Conservation (phyloP, 2,329 filamentous ascomycete genomes). For the Fusarium stilboides region DNA sequence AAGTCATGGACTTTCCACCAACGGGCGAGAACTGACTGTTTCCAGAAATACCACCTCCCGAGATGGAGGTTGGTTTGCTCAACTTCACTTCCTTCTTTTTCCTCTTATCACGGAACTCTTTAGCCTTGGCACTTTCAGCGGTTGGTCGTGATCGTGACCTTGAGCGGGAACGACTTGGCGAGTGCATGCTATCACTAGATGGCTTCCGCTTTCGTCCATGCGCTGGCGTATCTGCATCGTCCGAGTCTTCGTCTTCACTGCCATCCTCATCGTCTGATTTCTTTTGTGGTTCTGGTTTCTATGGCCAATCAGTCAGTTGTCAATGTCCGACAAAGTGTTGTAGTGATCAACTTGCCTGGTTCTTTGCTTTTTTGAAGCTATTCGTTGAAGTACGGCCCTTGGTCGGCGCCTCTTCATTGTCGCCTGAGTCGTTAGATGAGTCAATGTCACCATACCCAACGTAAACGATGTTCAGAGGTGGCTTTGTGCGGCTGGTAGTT, state of each 20-base stretch:
- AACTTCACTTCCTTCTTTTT: constrained; percentile 78
- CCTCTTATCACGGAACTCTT: constrained; percentile 70
- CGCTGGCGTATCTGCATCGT: constrained; percentile 44
- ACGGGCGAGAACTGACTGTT: constrained; percentile 43
- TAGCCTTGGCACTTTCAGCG: constrained; percentile 53
- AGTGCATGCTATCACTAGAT: constrained; percentile 43
- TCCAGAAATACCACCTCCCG: constrained; percentile 64
- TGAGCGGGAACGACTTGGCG: constrained; percentile 53
- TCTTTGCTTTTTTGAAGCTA: constrained; percentile 48
- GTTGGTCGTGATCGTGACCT: constrained; percentile 51
- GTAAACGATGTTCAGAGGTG: constrained; percentile 72
- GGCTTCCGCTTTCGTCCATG: constrained; percentile 50
- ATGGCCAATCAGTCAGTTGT: constrained; percentile 24
- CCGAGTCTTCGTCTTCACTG: constrained; percentile 50
- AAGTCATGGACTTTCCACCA: constrained; percentile 58
- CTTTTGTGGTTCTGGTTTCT: constrained; percentile 40
- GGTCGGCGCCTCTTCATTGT: constrained; percentile 54
- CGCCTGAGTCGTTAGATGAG: constrained; percentile 55
- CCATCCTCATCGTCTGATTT: constrained; percentile 43
- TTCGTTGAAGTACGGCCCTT: constrained; percentile 57
- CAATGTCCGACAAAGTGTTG: neutral
- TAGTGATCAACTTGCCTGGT: constrained; percentile 49
- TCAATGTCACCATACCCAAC: constrained; percentile 68
- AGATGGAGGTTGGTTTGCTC: constrained; percentile 73
- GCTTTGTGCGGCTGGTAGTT: constrained; percentile 52